A percentile compares a stretch with the other conserved stretches of the same genome.
These are phyloP conservation scores for Wickerhamomyces chambardii DNA, from an alignment of 805 yeast species.

Conservation along the genomic window DNA sequence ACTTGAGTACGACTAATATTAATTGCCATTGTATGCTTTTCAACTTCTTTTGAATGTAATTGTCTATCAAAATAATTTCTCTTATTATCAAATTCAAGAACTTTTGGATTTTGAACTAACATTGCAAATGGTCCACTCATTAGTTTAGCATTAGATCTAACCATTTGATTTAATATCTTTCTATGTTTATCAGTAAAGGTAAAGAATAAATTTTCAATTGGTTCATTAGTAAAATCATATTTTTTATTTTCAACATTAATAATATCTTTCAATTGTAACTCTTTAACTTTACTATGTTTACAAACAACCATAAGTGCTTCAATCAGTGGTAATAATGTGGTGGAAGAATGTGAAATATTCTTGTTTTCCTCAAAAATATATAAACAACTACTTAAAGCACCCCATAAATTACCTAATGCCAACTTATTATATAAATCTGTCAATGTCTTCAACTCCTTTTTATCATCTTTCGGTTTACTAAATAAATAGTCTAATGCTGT, in stretches of 20 bases:
- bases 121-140: conserved; percentile 95
- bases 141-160: conserved; percentile 79
- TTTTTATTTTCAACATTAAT: conserved; percentile 53
- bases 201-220: conserved; percentile 71
- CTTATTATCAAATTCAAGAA: conserved; percentile 92
- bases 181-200: conserved; percentile 86
- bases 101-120: conserved; percentile 80
- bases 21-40: conserved; percentile 42
- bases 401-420: conserved; percentile 78
- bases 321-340: conserved; percentile 75
- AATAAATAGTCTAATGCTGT: conserved; percentile 84
- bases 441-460: conserved; percentile 20
- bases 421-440: conserved; percentile 56
- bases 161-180: conserved; percentile 84
- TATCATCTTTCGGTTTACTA: conserved; percentile 20
- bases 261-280: conserved; percentile 42
- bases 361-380: conserved; percentile 51
- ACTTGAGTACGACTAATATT: conserved; percentile 83
- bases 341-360: conserved; percentile 55
- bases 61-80: conserved; percentile 74
- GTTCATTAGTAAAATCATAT: conserved; percentile 63
- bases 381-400: conserved; percentile 67
- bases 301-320: conserved; percentile 96
- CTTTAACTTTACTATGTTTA: conserved; percentile 66
- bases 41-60: conserved; percentile 41